Conservation (phyloP, 2,329 filamentous ascomycete genomes). For the Didymosphaeria variabile region DNA sequence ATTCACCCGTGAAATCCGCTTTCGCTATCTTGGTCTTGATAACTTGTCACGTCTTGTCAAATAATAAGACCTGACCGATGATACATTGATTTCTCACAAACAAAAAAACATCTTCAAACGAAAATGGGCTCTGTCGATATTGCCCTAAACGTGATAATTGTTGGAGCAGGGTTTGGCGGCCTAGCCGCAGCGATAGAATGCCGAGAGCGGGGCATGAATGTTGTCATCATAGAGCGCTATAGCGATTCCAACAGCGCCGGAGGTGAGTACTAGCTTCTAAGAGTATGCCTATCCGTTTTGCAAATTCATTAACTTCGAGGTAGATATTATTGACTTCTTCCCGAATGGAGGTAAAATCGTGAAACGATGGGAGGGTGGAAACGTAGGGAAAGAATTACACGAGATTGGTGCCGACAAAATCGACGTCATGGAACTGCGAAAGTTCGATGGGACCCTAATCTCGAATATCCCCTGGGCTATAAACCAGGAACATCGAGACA, state of each 20-base stretch:
- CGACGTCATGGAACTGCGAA: slow-evolving; percentile 67
- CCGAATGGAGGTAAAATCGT: slow-evolving; percentile 69
- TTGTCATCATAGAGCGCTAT: slow-evolving; percentile 65
- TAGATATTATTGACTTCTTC: slow-evolving; percentile 69
- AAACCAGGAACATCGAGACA: slow-evolving; percentile 52
- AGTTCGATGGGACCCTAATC: slow-evolving; percentile 66
- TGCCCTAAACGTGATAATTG: slow-evolving; percentile 50
- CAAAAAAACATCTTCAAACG: too few relatives aligned
- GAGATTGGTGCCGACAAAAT: slow-evolving; percentile 59
- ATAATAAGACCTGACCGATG: too few relatives aligned
- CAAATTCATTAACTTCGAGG: too few relatives aligned
- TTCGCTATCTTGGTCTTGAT: too few relatives aligned
- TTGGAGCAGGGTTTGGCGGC: slow-evolving; percentile 63
- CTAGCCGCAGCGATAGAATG: slow-evolving; percentile 69
- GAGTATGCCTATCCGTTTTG: too few relatives aligned
- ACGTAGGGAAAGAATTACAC: slow-evolving; percentile 47
- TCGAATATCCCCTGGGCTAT: slow-evolving; percentile 59
- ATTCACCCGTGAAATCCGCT: too few relatives aligned
- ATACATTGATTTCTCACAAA: too few relatives aligned
- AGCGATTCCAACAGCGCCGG: too few relatives aligned
- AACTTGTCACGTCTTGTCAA: too few relatives aligned
- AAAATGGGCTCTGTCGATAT: too few relatives aligned
- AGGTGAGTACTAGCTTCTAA: too few relatives aligned
- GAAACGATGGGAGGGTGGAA: slow-evolving; percentile 55
- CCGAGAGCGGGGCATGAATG: slow-evolving; percentile 65